These are phyloP conservation scores for Cytospora paraplurivora DNA, from an alignment of 2,329 filamentous ascomycete species.

Conservation along the genomic window DNA sequence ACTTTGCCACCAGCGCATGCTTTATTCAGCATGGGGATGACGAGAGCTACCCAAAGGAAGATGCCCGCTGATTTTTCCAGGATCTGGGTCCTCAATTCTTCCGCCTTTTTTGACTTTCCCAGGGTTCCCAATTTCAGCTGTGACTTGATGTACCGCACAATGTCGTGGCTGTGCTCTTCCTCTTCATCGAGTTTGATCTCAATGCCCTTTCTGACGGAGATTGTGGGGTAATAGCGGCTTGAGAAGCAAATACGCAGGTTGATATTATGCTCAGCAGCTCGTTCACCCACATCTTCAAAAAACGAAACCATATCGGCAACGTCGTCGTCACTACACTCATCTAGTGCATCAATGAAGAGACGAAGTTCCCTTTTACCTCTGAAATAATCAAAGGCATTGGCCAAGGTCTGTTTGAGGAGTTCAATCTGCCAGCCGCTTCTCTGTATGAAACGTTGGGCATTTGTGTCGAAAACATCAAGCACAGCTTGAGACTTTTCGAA, in stretches of 20 bases:
- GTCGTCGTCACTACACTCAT: constrained; percentile 49
- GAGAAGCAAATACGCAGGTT: constrained; percentile 45
- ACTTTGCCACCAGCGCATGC: constrained; percentile 30
- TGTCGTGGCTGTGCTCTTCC: background rate
- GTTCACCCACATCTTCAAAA: constrained; percentile 42
- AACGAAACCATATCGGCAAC: constrained; percentile 46
- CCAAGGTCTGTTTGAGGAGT: constrained; percentile 34
- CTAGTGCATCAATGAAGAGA: constrained; percentile 46
- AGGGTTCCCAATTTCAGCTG: background rate
- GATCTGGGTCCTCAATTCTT: background rate
- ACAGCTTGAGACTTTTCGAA: constrained; percentile 39
- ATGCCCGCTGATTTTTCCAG: constrained; percentile 14
- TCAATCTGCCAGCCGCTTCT: constrained; percentile 19
- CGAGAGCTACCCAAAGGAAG: constrained; percentile 43
- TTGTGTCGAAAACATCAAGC: constrained; percentile 33
- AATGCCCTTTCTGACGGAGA: constrained; percentile 32
- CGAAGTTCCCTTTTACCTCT: background rate
- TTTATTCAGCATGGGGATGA: constrained; percentile 42
- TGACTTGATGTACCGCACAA: constrained; percentile 2
- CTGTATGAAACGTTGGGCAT: background rate
- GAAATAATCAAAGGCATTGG: constrained; percentile 29
- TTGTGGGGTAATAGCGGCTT: constrained; percentile 49
- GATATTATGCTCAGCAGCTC: constrained; percentile 19
- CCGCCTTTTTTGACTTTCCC: background rate
- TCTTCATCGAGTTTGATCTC: constrained; percentile 4